phyloP scores from a whole-genome alignment of 208 protist species.

The Plasmodiophora brassicae region DNA sequence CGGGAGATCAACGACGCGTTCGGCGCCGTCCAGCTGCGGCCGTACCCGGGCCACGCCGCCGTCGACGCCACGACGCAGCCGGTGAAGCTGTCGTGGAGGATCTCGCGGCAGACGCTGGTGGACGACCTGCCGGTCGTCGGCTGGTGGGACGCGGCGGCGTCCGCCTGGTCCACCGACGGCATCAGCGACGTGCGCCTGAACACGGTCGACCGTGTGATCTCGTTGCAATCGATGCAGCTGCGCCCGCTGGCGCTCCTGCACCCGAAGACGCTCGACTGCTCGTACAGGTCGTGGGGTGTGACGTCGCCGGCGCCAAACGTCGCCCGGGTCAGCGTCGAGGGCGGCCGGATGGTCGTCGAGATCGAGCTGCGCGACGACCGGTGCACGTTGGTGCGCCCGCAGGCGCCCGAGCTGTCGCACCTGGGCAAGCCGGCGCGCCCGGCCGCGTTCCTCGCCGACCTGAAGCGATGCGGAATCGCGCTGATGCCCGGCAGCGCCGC shows the following conservation, averaged over 20 bases:
- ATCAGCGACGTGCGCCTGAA: neutral
- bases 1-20: conserved; percentile 30
- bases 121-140: conserved; percentile 10
- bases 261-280: neutral
- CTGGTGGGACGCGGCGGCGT: neutral
- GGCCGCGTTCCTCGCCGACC: neutral
- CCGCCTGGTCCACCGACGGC: neutral
- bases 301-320: neutral
- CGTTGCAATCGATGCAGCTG: conserved; percentile 3
- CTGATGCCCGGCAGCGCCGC: neutral
- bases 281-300: neutral
- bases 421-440: neutral
- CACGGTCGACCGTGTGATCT: neutral
- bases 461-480: neutral
- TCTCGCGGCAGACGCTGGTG: neutral
- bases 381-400: neutral
- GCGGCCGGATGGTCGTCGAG: neutral
- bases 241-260: neutral
- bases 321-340: neutral
- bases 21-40: neutral
- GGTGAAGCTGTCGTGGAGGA: conserved; percentile 10
- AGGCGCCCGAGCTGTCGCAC: neutral
- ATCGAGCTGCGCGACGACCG: neutral
- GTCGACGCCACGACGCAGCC: neutral
- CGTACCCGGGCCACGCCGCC: neutral